These are phyloP conservation scores for Musa itinerans DNA, from an alignment of 176 grass and related monocot species.

Conservation along the genomic window DNA sequence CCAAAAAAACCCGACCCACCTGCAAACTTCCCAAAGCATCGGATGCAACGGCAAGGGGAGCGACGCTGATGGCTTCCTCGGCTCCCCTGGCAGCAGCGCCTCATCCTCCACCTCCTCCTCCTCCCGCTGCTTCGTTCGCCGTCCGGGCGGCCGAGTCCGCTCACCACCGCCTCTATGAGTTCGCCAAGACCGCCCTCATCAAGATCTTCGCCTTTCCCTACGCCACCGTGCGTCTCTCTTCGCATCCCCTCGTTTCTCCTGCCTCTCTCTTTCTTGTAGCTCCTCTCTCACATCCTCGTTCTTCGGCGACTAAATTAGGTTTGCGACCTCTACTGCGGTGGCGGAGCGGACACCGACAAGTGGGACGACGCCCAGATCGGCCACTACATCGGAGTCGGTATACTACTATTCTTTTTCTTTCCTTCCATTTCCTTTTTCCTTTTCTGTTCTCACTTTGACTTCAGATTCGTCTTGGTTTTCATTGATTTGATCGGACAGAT, in stretches of 20 bases:
- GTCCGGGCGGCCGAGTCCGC: constrained; percentile 14
- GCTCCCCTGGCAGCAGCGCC: not conserved
- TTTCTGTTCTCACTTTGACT: not conserved
- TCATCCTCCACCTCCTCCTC: not conserved
- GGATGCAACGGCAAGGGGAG: not conserved
- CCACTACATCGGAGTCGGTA: constrained; percentile 79
- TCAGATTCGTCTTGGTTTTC: not conserved
- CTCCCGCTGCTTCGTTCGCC: not conserved
- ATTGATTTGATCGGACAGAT: constrained; percentile 22
- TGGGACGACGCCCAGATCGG: constrained; percentile 73
- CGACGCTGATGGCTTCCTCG: not conserved
- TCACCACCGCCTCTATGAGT: constrained; percentile 55
- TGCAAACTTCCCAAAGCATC: not conserved
- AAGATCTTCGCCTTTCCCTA: constrained; percentile 88
- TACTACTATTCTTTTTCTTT: not conserved
- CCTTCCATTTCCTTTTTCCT: not conserved
- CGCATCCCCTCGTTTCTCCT: too few relatives aligned
- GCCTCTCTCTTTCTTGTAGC: not conserved
- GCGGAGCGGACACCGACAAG: constrained; percentile 40
- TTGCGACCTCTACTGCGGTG: constrained; percentile 70
- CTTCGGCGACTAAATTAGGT: constrained; percentile 26
- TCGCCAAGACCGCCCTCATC: constrained; percentile 63
- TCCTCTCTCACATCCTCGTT: not conserved
- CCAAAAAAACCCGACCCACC: not conserved
- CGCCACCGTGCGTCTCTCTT: constrained; percentile 37